Conservation (phyloP, 2,329 filamentous ascomycete genomes). For the Monosporascus sp. region DNA sequence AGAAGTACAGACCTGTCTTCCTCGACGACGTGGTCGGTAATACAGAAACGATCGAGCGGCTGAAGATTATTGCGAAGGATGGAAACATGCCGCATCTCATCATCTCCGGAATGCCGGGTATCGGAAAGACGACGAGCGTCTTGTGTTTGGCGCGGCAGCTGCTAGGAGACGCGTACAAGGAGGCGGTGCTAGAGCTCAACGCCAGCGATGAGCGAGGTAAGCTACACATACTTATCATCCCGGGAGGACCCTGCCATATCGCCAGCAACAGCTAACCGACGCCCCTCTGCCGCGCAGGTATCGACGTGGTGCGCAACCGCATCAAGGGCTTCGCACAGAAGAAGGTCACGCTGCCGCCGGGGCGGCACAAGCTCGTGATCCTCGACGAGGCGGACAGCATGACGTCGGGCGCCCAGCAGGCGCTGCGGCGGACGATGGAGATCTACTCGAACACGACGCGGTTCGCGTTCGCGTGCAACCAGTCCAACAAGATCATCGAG, state of each 20-base stretch:
- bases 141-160: conserved; percentile 88
- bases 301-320: conserved; percentile 92
- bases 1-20: conserved; percentile 94
- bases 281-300: conserved; percentile 47
- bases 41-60: conserved; percentile 90
- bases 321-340: conserved; percentile 99
- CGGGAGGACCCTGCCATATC: not conserved
- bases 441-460: conserved; percentile 95
- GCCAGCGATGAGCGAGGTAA: conserved; percentile 87
- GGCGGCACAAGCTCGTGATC: conserved; percentile 93
- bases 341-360: conserved; percentile 88
- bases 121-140: conserved; percentile 96
- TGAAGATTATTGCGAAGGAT: conserved; percentile 97
- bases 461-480: conserved; percentile 97
- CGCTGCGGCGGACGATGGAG: conserved; percentile 93
- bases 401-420: conserved; percentile 95
- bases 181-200: conserved; percentile 93
- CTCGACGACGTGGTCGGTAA: conserved; percentile 97
- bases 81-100: conserved; percentile 99
- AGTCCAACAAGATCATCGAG: conserved; percentile 99
- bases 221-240: not conserved
- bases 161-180: conserved; percentile 90
- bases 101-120: conserved; percentile 98
- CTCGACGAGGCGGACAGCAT: conserved; percentile 98
- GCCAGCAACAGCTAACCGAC: conserved; percentile 2